Evolutionary conservation across 352 stramenopile genomes (phyloP).

Genomic region (Pythium pyrilobum): DNA sequence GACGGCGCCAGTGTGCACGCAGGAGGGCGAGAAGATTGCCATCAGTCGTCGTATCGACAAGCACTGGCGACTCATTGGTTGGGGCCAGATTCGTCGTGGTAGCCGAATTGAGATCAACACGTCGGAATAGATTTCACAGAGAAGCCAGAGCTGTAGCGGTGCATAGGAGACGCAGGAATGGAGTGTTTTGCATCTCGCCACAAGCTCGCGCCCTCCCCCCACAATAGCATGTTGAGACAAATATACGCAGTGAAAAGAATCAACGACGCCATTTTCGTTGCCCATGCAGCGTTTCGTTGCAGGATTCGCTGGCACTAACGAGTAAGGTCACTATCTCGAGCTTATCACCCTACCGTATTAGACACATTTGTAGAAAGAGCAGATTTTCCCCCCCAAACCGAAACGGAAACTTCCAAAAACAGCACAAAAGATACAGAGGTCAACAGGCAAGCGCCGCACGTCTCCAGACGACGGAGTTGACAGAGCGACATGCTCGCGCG

Average conservation of each 20-base stretch:
- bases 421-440: conserved; percentile 2
- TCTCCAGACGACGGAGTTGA: background rate
- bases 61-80: conserved; percentile 99
- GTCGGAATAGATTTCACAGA: conserved; percentile 71
- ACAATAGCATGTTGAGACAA: conserved; percentile 24
- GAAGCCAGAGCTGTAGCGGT: background rate
- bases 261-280: too few relatives aligned
- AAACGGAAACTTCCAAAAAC: background rate
- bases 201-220: background rate
- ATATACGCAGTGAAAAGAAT: conserved; percentile 14
- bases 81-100: conserved; percentile 98
- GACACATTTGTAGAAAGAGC: background rate
- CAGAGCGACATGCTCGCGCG: conserved; percentile 22
- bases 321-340: background rate
- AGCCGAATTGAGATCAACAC: conserved; percentile 91
- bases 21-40: conserved; percentile 99
- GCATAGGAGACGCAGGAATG: background rate
- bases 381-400: background rate
- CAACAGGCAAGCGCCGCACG: background rate
- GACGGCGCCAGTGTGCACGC: conserved; percentile 99
- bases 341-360: conserved; percentile 3
- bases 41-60: conserved; percentile 98
- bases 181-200: background rate
- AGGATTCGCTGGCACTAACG: background rate
- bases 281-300: too few relatives aligned